Evolutionary conservation across 164 flowering plant species (phyloP), one percentile per base, ranked within the genome.

Genomic region (Aristolochia contorta): DNA sequence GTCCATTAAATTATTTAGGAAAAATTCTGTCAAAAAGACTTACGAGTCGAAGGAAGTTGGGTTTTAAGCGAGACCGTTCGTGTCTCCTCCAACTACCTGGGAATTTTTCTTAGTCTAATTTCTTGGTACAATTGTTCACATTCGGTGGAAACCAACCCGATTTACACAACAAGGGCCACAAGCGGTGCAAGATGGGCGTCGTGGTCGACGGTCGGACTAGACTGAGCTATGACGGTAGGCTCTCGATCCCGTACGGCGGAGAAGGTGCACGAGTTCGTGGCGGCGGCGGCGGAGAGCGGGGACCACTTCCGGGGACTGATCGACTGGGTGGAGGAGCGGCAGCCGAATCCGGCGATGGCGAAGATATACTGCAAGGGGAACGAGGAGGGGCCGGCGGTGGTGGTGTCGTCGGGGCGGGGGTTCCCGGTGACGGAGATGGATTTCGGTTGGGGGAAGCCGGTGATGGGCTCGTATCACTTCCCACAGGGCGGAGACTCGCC

Each of bases 361-460:
- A 72, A 54, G 58, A 64, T 68, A 18, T 74, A 68, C 27, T 63
- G 76, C 54, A 51, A 16, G 16, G 67, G 75, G 2, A 63, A 50
- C 12, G 69, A 65, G 12, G 73, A 73, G 0, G 77, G 75, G 23
- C 69, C 72, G 50, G 71, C 78, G 0, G 22, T 77, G 2, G 72
- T 74, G 65, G 69, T 77, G 60, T 77, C 78, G 3, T 68, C 72
- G 1, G 81, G 76, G 22, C 68, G 57, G 52, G 49, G 76, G 23
- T 74, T 77, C 41, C 76, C 74, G 25, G 69, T 64, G 0, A 22
- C 30, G 30, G 46, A 64, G 58, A 59, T 78, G 47, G 73, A 78
- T 43, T 77, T 77, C 21, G 78, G 81, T 23, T 77, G 77, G 81
- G 81, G 78, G 0, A 57, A 20, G 55, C 72, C 74, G 14, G 45